Conservation (phyloP, 371 early-diverging fungal genomes). For the Mucor sp. region DNA sequence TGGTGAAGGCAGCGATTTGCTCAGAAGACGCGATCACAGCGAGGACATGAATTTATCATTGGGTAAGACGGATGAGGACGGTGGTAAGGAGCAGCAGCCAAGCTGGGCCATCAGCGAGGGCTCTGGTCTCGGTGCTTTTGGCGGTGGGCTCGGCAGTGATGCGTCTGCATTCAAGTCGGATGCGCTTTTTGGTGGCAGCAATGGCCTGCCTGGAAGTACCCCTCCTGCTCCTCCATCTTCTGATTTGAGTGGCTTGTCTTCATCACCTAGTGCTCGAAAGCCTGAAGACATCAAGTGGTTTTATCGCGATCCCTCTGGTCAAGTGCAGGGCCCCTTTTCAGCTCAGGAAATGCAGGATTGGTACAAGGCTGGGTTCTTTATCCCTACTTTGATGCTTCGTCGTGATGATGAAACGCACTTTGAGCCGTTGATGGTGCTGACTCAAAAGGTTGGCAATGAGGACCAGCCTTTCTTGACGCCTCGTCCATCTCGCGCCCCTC, state of each 20-base stretch:
- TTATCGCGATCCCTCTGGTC: conserved; percentile 81
- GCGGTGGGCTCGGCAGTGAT: conserved; percentile 1
- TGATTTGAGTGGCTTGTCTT: conserved; percentile 15
- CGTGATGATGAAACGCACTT: conserved; percentile 72
- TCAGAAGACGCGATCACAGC: conserved; percentile 15
- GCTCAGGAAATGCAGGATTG: conserved; percentile 87
- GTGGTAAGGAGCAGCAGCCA: conserved; percentile 6
- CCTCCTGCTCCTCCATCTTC: conserved; percentile 5
- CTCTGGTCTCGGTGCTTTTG: conserved; percentile 4
- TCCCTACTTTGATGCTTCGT: conserved; percentile 68
- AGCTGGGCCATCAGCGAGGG: conserved; percentile 4
- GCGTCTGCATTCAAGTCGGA: neutral
- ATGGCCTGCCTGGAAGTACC: neutral
- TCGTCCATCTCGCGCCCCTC: conserved; percentile 16
- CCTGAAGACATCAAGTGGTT: conserved; percentile 67
- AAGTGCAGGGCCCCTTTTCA: conserved; percentile 80
- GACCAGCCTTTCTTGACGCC: conserved; percentile 65
- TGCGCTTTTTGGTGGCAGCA: conserved; percentile 8
- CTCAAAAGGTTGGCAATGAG: conserved; percentile 63
- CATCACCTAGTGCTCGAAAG: conserved; percentile 17
- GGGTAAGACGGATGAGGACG: conserved; percentile 14
- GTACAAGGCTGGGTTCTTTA: conserved; percentile 83
- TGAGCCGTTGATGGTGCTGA: conserved; percentile 67
- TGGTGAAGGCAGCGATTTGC: conserved; percentile 20
- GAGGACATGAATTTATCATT: conserved; percentile 18